Percentiles rank a stretch among this genome's conserved stretches.
These are phyloP conservation scores for Picea abies DNA, from an alignment of 83 land plant genomes.

Conservation along the genomic window DNA sequence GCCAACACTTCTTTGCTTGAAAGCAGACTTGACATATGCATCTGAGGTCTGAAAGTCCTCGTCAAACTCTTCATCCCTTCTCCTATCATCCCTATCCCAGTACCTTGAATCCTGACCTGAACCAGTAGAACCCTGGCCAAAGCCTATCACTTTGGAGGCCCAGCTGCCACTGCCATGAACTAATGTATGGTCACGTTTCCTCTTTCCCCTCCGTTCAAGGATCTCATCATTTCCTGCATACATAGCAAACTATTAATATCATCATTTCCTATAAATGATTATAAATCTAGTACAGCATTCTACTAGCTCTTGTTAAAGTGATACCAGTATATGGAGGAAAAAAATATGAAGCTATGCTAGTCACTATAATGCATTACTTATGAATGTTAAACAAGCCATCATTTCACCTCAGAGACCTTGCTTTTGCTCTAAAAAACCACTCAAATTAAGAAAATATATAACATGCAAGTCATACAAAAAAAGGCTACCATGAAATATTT, in stretches of 20 bases:
- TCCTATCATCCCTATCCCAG: conserved; percentile 72
- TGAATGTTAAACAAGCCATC: neutral
- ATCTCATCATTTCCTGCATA: conserved; percentile 3
- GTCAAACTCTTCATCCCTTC: conserved; percentile 52
- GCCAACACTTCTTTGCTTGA: neutral
- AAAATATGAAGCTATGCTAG: neutral
- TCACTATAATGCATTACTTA: neutral
- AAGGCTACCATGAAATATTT: neutral
- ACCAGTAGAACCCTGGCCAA: conserved; percentile 43
- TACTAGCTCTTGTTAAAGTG: neutral
- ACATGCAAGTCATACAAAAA: neutral
- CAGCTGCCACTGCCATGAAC: conserved; percentile 5
- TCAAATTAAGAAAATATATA: neutral
- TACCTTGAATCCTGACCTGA: conserved; percentile 66
- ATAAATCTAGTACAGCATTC: neutral
- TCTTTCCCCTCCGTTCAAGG: neutral
- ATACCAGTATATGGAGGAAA: neutral
- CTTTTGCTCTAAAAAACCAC: neutral
- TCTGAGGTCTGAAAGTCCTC: conserved; percentile 27
- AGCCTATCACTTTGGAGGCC: conserved; percentile 32
- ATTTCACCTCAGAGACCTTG: neutral
- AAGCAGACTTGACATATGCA: neutral
- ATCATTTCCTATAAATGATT: neutral
- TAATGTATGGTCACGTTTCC: neutral
- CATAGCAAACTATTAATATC: neutral